Base-by-base conservation (phyloP, 176 grass and related monocot species). In the Zoysia pacifica region DNA sequence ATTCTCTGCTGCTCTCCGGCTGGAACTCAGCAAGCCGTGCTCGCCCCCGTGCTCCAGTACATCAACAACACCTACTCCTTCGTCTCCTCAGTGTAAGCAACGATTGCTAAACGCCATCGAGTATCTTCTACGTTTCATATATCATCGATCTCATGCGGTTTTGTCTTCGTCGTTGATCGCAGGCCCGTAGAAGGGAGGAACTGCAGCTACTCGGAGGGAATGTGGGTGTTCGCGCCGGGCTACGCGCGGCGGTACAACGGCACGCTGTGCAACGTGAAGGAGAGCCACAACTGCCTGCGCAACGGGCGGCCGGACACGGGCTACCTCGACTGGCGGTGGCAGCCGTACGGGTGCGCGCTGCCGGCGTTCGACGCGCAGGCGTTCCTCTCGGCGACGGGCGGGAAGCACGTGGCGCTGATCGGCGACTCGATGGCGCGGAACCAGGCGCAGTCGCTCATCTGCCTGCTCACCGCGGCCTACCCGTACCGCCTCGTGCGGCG, bases 321-420 rank as follows among this genome's bases (percentile, higher is more conserved):
- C 36, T 92, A 88, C 71, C 81, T 92, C 3, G 81, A 84, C 76
- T 88, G 86, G 86, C 70, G 76, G 39, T 88, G 86, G 86, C 81
- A 88, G 70, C 86, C 86, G 18, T 18, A 4, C 3, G 46, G 28
- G 63, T 84, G 86, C 81, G 19, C 1, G 3, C 46, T 88, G 10
- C 75, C 86, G 86, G 75, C 46, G 19, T 79, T 88, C 63, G 86
- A 84, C 54, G 69, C 86, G 0, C 40, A 40, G 20, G 70, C 40
- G 46, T 88, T 88, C 64, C 81, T 88, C 16, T 13, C 20, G 3
- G 20, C 76, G 0, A 35, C 48, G 11, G 76, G 64, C 20, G 81
- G 86, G 8, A 55, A 37, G 81, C 86, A 88, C 46, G 46, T 84
- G 0, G 86, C 86, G 11, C 80, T 88, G 63, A n/a, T 84, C 7